Percentiles rank a stretch among this genome's conserved stretches.
phyloP scores from a whole-genome alignment of 306 rosid genomes.

The Cucurbita argyrosperma region DNA sequence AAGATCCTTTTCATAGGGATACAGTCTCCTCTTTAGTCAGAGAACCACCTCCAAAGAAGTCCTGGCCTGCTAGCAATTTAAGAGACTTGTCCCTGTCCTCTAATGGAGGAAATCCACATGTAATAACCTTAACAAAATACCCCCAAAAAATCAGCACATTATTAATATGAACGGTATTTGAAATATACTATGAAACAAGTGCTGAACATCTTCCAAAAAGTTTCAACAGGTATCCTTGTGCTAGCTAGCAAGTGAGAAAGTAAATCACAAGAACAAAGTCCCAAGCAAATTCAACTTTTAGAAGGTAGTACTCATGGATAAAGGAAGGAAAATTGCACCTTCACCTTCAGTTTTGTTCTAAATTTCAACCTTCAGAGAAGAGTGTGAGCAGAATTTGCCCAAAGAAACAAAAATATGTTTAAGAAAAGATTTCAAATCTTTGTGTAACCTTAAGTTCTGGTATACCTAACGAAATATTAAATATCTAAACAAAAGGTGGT shows the following conservation, averaged over 20 bases:
- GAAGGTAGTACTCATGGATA: not conserved
- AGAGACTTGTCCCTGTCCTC: slow-evolving; percentile 73
- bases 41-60: slow-evolving; percentile 57
- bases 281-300: not conserved
- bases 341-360: not conserved
- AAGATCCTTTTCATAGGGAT: slow-evolving; percentile 18
- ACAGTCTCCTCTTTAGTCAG: slow-evolving; percentile 68
- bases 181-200: not conserved
- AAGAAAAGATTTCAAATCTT: not conserved
- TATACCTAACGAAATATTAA: not conserved
- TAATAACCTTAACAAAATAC: slow-evolving; percentile 42
- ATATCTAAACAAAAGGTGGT: not conserved
- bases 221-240: not conserved
- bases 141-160: not conserved
- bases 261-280: not conserved
- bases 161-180: not conserved
- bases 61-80: slow-evolving; percentile 52
- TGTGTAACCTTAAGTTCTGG: not conserved
- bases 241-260: not conserved
- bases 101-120: slow-evolving; percentile 89
- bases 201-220: not conserved
- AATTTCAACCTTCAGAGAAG: not conserved
- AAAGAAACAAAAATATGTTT: not conserved
- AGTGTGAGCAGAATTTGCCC: not conserved
- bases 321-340: not conserved